phyloP scores from a whole-genome alignment of 129 eudicot species.

The Flaveria trinervia region DNA sequence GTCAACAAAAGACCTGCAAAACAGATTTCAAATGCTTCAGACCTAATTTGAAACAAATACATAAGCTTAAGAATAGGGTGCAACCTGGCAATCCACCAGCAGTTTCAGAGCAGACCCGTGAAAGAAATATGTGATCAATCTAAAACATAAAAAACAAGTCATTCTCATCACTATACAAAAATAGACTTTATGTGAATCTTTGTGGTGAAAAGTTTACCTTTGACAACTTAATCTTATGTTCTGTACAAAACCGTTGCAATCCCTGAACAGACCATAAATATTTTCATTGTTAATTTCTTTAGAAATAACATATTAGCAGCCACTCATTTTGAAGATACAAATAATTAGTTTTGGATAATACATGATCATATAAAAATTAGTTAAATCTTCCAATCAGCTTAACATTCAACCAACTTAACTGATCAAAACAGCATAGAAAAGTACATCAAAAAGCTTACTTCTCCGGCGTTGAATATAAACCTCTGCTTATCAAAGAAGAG shows the following conservation, averaged over 20 bases:
- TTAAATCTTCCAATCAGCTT: constrained; percentile 6
- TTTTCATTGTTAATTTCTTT: constrained; percentile 12
- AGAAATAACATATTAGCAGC: neutral
- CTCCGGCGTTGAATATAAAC: constrained; percentile 93
- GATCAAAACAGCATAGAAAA: neutral
- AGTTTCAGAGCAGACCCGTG: constrained; percentile 98
- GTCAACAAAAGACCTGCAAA: constrained; percentile 80
- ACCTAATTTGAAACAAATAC: neutral
- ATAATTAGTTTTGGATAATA: neutral
- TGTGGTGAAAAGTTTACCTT: constrained; percentile 46
- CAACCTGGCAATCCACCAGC: constrained; percentile 98
- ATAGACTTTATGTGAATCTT: neutral
- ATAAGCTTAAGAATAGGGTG: neutral
- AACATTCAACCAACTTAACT: neutral
- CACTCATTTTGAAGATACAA: neutral
- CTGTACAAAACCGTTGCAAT: constrained; percentile 89
- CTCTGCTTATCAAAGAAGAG: constrained; percentile 93
- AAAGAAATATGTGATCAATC: constrained; percentile 97
- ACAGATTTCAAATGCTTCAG: neutral
- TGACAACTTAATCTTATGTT: constrained; percentile 84
- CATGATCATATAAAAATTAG: neutral
- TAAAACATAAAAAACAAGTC: constrained; percentile 24
- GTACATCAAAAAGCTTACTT: constrained; percentile 51
- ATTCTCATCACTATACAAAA: neutral
- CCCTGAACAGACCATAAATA: constrained; percentile 53